These are phyloP conservation scores for Senna siamea DNA, from an alignment of 306 rosid genomes.

Conservation along the genomic window DNA sequence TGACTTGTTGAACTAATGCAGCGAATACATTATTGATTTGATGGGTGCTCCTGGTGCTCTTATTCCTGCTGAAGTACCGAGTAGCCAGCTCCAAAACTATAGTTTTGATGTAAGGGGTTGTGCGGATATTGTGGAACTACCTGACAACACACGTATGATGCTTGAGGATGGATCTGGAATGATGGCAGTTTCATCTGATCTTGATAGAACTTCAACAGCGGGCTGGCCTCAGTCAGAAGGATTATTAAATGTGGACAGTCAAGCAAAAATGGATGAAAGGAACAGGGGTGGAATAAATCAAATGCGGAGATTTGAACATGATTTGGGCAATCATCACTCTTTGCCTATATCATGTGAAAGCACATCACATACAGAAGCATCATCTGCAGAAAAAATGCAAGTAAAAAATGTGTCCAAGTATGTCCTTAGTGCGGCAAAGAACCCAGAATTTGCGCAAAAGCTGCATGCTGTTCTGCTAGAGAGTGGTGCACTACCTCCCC, in stretches of 20 bases:
- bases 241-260: slow-evolving; percentile 38
- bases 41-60: slow-evolving; percentile 89
- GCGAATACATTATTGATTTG: slow-evolving; percentile 75
- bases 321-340: slow-evolving; percentile 47
- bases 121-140: slow-evolving; percentile 48
- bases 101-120: slow-evolving; percentile 59
- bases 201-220: slow-evolving; percentile 38
- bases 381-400: slow-evolving; percentile 80
- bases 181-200: slow-evolving; percentile 34
- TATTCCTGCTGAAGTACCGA: slow-evolving; percentile 71
- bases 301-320: slow-evolving; percentile 42
- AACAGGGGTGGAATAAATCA: slow-evolving; percentile 40
- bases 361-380: slow-evolving; percentile 52
- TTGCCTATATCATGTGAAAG: slow-evolving; percentile 45
- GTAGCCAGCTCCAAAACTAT: slow-evolving; percentile 54
- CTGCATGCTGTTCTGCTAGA: slow-evolving; percentile 84
- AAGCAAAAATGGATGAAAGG: slow-evolving; percentile 38
- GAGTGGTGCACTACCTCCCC: slow-evolving; percentile 96
- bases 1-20: slow-evolving; percentile 47
- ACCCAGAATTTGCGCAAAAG: slow-evolving; percentile 93
- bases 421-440: slow-evolving; percentile 85
- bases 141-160: slow-evolving; percentile 36
- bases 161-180: slow-evolving; percentile 42
- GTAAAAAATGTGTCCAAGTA: slow-evolving; percentile 85
- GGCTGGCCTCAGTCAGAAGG: slow-evolving; percentile 47